Evolutionary conservation across 306 rosid species (phyloP), one percentile per base, ranked within the genome.

Genomic region (Prunus salicina): DNA sequence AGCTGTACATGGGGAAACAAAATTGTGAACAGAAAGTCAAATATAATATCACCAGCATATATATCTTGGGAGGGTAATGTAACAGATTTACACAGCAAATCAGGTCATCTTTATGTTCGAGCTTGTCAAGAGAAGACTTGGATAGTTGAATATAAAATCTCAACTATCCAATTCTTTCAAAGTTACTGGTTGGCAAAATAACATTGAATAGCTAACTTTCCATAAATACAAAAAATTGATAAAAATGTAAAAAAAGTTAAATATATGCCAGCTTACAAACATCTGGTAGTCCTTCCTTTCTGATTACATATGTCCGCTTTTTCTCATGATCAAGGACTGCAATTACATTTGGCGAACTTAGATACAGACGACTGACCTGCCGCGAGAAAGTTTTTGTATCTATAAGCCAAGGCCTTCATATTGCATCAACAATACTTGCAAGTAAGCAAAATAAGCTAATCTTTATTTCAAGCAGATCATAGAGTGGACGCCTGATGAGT

Each of bases 281-380:
- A 79, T 95, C 98, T 16, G 97, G 97, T n/a, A 95, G 90, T 68
- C 98, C 98, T 53, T 90, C 97, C 89, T 92, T 92, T 84, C 93
- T 84, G 30, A 95, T 86, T 16, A 95, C 87, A 47, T 72, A 92
- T 13, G 98, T 95, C 45, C 91, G 78, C 78, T 95, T 92, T 78
- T 86, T 92, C 84, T 90, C 97, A 61, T 90, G 97, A 87, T 92
- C 98, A 58, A 95, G 88, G 75, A 95, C 89, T 6, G 97, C 98
- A 58, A 95, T 76, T 68, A 81, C 84, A 34, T 83, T 89, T 11
- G 96, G 96, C 66, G 98, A 86, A 80, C 96, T 82, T 47, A 95
- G 81, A 82, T 95, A 95, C 78, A 90, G 93, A 60, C 98, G 93
- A 84, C 92, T 97, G 83, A 95, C 87, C 98, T 95, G 90, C 80